Conservation (phyloP, 352 stramenopile genomes). For the Globisporangium polare region DNA sequence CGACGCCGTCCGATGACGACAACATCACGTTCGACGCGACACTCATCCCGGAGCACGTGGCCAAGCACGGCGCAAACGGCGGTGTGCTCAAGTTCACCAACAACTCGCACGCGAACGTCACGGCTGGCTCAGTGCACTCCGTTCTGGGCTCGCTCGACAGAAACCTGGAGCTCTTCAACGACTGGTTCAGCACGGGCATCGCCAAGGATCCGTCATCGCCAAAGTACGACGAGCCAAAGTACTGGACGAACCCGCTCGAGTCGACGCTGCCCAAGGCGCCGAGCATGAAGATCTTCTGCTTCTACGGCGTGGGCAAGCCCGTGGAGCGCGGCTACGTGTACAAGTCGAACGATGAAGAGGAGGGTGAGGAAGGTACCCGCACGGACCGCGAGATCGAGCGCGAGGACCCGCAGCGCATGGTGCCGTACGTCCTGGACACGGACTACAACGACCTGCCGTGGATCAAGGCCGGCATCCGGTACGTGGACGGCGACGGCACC, state of each 20-base stretch:
- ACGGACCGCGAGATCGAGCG: slow-evolving; percentile 12
- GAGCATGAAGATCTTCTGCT: slow-evolving; percentile 92
- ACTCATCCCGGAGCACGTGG: slow-evolving; percentile 41
- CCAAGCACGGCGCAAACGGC: slow-evolving; percentile 42
- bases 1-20: slow-evolving; percentile 16
- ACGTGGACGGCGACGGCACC: slow-evolving; percentile 90
- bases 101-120: slow-evolving; percentile 49
- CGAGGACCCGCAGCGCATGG: slow-evolving; percentile 35
- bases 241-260: slow-evolving; percentile 88
- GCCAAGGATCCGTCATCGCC: slow-evolving; percentile 26
- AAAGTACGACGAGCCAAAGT: slow-evolving; percentile 56
- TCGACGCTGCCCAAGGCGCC: slow-evolving; percentile 87
- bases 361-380: slow-evolving; percentile 22
- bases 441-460: slow-evolving; percentile 59
- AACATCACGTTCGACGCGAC: slow-evolving; percentile 24
- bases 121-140: slow-evolving; percentile 38
- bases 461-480: slow-evolving; percentile 78
- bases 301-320: slow-evolving; percentile 92
- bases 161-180: slow-evolving; percentile 39
- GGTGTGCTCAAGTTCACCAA: slow-evolving; percentile 57
- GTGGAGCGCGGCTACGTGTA: slow-evolving; percentile 87
- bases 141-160: slow-evolving; percentile 44
- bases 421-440: slow-evolving; percentile 64
- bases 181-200: slow-evolving; percentile 40
- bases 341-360: slow-evolving; percentile 33